A percentile compares a stretch with the other conserved stretches of the same genome.
phyloP scores from a whole-genome alignment of 2,329 filamentous ascomycete genomes.

The Aulographum hederae region DNA sequence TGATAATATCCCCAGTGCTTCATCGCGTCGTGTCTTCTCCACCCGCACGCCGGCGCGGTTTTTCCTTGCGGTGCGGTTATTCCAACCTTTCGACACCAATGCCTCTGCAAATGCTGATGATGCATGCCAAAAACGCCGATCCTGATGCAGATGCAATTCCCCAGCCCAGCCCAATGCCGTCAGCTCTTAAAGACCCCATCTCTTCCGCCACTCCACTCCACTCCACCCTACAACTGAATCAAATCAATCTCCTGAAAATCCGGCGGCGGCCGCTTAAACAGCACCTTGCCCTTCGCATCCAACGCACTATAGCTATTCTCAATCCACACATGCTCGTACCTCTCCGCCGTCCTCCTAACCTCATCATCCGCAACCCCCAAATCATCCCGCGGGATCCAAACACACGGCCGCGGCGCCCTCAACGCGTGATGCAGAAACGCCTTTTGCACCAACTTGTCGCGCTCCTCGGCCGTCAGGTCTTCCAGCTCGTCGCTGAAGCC shows the following conservation, averaged over 20 bases:
- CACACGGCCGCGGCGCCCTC: conserved; percentile 63
- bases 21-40: no score
- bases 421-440: conserved; percentile 85
- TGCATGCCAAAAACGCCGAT: no score
- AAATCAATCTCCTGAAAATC: conserved; percentile 81
- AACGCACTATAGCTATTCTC: conserved; percentile 83
- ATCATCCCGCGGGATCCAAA: conserved; percentile 89
- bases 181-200: no score
- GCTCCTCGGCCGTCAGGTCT: conserved; percentile 76
- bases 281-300: conserved; percentile 63
- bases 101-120: no score
- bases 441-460: conserved; percentile 67
- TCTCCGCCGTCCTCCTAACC: conserved; percentile 55
- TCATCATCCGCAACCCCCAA: conserved; percentile 86
- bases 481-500: conserved; percentile 86
- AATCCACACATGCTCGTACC: conserved; percentile 69
- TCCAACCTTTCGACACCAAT: no score
- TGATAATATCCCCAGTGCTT: no score
- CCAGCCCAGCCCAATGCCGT: no score
- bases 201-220: no score
- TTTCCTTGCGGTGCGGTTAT: no score
- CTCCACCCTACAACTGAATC: conserved; percentile 61
- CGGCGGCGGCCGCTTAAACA: conserved; percentile 71
- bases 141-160: no score
- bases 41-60: no score